These are phyloP conservation scores for Ruellia speciosa DNA, from an alignment of 305 asterid genomes.

Conservation along the genomic window DNA sequence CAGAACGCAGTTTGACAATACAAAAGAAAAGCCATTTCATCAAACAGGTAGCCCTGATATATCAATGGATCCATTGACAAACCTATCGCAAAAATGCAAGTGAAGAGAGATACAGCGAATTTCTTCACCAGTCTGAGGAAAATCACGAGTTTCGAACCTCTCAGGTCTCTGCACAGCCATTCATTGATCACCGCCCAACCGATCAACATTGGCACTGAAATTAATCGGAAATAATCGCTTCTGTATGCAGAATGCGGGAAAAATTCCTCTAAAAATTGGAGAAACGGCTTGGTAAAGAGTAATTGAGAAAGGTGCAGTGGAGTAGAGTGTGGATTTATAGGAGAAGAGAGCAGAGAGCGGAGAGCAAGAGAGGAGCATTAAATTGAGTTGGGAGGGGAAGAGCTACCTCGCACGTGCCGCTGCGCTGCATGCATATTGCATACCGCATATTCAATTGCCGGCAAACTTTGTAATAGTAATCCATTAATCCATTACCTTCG, in stretches of 20 bases:
- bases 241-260: not conserved
- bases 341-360: not conserved
- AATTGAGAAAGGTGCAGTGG: not conserved
- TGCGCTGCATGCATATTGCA: too few species aligned
- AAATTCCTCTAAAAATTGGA: too few species aligned
- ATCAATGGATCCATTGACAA: not conserved
- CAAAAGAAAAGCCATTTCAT: not conserved
- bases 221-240: not conserved
- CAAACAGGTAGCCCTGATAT: too few species aligned
- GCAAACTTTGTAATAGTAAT: too few species aligned
- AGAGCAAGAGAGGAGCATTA: not conserved
- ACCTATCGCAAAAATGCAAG: slow-evolving; percentile 52
- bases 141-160: slow-evolving; percentile 16
- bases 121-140: slow-evolving; percentile 27
- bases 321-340: not conserved
- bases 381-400: not conserved
- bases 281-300: not conserved
- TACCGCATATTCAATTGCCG: too few species aligned
- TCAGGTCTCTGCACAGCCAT: slow-evolving; percentile 20
- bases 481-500: too few species aligned
- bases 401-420: too few species aligned
- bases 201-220: not conserved
- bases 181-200: not conserved
- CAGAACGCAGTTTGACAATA: not conserved
- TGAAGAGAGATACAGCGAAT: slow-evolving; percentile 28